These are phyloP conservation scores for Stagonosporopsis rhizophila DNA, from an alignment of 2,329 filamentous ascomycete species.

Conservation along the genomic window DNA sequence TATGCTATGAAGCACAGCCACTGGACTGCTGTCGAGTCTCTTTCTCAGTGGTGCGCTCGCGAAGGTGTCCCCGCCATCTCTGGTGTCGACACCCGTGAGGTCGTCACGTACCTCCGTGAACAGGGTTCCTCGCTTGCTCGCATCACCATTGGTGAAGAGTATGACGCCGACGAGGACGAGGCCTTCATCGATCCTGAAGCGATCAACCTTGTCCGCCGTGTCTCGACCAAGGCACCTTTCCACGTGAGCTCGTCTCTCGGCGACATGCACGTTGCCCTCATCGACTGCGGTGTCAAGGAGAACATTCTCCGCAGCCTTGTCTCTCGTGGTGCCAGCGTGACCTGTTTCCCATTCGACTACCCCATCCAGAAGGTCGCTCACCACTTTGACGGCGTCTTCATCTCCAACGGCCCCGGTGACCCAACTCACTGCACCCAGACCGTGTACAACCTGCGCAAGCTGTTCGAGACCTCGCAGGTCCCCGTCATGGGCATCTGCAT, in stretches of 20 bases:
- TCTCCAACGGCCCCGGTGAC: slow-evolving; percentile 98
- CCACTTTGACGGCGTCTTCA: slow-evolving; percentile 98
- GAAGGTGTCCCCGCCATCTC: slow-evolving; percentile 97
- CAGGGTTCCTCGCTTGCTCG: slow-evolving; percentile 94
- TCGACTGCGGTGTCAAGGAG: slow-evolving; percentile 99
- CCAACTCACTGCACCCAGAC: slow-evolving; percentile 96
- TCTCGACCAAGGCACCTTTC: slow-evolving; percentile 98
- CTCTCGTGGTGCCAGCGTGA: slow-evolving; percentile 87
- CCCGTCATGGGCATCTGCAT: slow-evolving; percentile 98
- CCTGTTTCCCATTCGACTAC: slow-evolving; percentile 95
- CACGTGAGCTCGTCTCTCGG: slow-evolving; percentile 86
- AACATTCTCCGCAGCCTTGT: slow-evolving; percentile 97
- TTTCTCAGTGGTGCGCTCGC: slow-evolving; percentile 92
- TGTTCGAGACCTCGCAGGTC: slow-evolving; percentile 90
- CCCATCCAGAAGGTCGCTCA: slow-evolving; percentile 97
- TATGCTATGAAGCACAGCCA: slow-evolving; percentile 94
- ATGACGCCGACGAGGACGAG: slow-evolving; percentile 98
- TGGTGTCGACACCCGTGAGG: slow-evolving; percentile 94
- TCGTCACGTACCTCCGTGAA: slow-evolving; percentile 95
- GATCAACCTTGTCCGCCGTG: slow-evolving; percentile 94
- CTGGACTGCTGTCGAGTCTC: slow-evolving; percentile 96
- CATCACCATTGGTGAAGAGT: slow-evolving; percentile 95
- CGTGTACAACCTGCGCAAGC: slow-evolving; percentile 85
- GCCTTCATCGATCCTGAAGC: slow-evolving; percentile 93
- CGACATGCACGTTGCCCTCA: slow-evolving; percentile 87